A percentile compares a stretch with the other conserved stretches of the same genome.
Conservation (phyloP, 2,329 filamentous ascomycete genomes). For the Aureobasidium mangrovei region DNA sequence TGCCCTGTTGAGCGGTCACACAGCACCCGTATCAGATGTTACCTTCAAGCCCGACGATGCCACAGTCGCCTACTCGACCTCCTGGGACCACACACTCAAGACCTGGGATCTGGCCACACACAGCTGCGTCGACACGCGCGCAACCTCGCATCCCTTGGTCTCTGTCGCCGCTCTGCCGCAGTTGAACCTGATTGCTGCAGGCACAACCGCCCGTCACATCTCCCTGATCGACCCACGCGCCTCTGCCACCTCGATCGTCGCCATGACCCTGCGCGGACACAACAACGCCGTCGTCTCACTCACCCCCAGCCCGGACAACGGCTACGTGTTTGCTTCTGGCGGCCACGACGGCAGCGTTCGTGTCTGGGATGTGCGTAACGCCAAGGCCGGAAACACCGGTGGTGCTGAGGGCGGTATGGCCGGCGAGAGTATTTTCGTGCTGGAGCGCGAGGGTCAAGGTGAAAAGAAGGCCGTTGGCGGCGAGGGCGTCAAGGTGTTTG, state of each 20-base stretch:
- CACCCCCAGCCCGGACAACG: slow-evolving; percentile 54
- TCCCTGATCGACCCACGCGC: slow-evolving; percentile 86
- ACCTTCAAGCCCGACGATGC: slow-evolving; percentile 78
- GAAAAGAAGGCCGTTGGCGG: slow-evolving; percentile 54
- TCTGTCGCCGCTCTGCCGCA: slow-evolving; percentile 66
- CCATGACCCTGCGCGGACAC: slow-evolving; percentile 88
- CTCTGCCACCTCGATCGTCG: slow-evolving; percentile 64
- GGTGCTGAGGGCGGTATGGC: slow-evolving; percentile 37
- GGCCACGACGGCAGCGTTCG: slow-evolving; percentile 86
- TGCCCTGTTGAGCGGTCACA: slow-evolving; percentile 62
- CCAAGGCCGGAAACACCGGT: slow-evolving; percentile 44
- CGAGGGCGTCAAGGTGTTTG: slow-evolving; percentile 83
- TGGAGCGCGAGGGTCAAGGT: slow-evolving; percentile 65
- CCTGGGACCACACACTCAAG: slow-evolving; percentile 81
- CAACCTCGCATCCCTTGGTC: slow-evolving; percentile 74
- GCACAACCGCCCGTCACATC: slow-evolving; percentile 78
- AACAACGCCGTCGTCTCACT: slow-evolving; percentile 61
- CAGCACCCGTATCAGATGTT: slow-evolving; percentile 64
- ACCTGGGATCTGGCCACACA: slow-evolving; percentile 86
- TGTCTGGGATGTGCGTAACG: slow-evolving; percentile 70
- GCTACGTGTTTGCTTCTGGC: slow-evolving; percentile 70
- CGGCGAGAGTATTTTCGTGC: slow-evolving; percentile 66
- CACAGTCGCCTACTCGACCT: slow-evolving; percentile 84
- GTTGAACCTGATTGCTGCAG: slow-evolving; percentile 57
- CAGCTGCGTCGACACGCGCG: slow-evolving; percentile 68